Evolutionary conservation across 2,329 filamentous ascomycete genomes (phyloP), one percentile per base, ranked within the genome.

Genomic region (Pestalotiopsis sp.): DNA sequence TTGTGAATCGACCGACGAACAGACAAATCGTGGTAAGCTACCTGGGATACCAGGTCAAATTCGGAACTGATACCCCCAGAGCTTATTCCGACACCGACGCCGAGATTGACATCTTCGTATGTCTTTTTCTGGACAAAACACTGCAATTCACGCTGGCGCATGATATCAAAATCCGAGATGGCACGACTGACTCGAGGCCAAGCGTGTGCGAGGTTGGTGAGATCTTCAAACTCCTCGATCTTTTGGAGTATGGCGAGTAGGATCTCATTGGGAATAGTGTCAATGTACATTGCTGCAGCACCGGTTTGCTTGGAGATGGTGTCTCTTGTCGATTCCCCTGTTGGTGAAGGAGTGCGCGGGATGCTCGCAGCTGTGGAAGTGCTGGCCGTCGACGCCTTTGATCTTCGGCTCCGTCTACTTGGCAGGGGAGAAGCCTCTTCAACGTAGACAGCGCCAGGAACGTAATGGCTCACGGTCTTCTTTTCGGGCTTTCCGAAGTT

Each of bases 21-120:
- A 0, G 63, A 2, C 62, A 83, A 77, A 1, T 76, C 68, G 2
- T 72, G 62, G 71, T 79, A 85, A 0, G 81, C 84, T 45, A 81
- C 73, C 14, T 79, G 66, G 3, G 83, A 85, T 17, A 87, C 66
- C 5, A 86, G 75, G 66, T 87, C 84, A 67, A 87, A 87, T 70
- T 87, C 84, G 1, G 83, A 86, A 38, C 78, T 73, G 63, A 86
- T 74, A 4, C 73, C 73, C 2, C 77, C 76, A 17, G 68, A 70
- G 1, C 64, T 41, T 12, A 77, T 70, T 0, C 67, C 70, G 31
- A 86, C 80, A 2, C 83, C 84, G 9, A 86, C 77, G 2, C 84
- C 84, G 1, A 86, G 79, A 25, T 81, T 80, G 2, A 75, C 73
- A 1, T 76, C 68, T 40, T 74, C 70, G 72, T 82, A 83, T 20